Evolutionary conservation across 2,329 filamentous ascomycete genomes (phyloP), one percentile per base, ranked within the genome.

Genomic region (Xylariaceae sp.): DNA sequence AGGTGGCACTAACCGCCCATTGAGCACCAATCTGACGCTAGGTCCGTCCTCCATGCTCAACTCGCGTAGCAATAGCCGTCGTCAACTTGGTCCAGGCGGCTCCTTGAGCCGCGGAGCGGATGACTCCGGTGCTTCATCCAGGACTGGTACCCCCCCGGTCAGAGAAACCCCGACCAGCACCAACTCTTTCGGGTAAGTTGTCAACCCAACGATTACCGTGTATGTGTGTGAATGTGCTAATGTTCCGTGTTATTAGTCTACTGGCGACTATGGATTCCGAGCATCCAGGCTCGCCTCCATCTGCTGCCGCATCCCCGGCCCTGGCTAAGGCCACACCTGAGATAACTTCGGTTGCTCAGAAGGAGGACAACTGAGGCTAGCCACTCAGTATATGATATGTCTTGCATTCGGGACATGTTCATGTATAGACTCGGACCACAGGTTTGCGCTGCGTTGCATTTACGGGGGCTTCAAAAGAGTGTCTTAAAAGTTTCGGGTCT

Each of bases 151-250:
- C 53, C 92, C 92, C 57, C 89, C 92, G 51, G 83, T 82, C 17
- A 75, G 78, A 57, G 76, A 80, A 62, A 73, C 69, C 69, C 82
- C 83, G 56, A 88, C 85, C 61, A 89, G 89, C 71, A 85, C 87
- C 67, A 99, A 99, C 80, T 88, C 92, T 68, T 99, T 96, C 80
- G 93, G 91, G 92, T 97, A 85, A 82, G 88, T 69, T 8, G 17
- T 4, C 10, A 54, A 45, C 4, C 6, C 2, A 9, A 11, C 11
- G 51, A 45, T 45, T 30, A 18, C 42, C 42, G 5, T 45, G 13
- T 34, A 10, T 34, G 17, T 35, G 18, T 10, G 2, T 17, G 3
- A 35, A 55, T 35, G 54, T 66, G 53, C 72, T 77, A 70, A 78
- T 70, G 18, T 34, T 13, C 8, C 3, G 37, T 2, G 5, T 53